Evolutionary conservation across 116 monocot genomes (phyloP), one percentile per base, ranked within the genome.

Genomic region (Cymodocea nodosa): DNA sequence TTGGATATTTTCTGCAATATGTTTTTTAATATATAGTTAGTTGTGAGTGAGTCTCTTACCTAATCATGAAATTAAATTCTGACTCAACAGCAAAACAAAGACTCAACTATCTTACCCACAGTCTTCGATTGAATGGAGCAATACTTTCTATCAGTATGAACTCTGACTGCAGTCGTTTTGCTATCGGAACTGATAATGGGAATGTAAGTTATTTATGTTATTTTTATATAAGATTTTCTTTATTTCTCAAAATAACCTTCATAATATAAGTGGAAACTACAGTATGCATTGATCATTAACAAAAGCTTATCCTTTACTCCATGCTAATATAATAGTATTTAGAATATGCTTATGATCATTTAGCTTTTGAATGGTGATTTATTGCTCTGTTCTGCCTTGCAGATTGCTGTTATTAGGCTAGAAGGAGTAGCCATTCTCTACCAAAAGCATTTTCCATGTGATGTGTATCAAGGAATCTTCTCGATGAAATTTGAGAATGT

Each of bases 181-280:
- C 94, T 40, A 56, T 87, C 66, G 94, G 94, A 62, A 89, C 94
- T 16, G 78, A 84, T 67, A 76, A 87, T 82, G 90, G 94, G 78
- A 76, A 78, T 81, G 94, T 94, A 81, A 81, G 86, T 73, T 50
- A 50, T 9, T 64, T 56, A 60, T 22, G 18, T 13, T 36, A 68
- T 68, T 37, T 37, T n/a, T 56, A 4, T 39, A 12, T n/a, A 40
- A 15, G 30, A 54, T 6, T 55, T 55, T 66, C 23, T 15, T 25
- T 67, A 34, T 35, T 25, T 40, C 39, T 44, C 57, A 19, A 2
- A 15, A 6, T 48, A 40, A 49, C 58, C 6, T 37, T 44, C 44
- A 11, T 44, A 2, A 3, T 1, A 44, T 6, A 3, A 44, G 44
- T 44, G 44, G 11, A 44, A 44, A 8, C 44, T 51, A 51, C 51